phyloP scores from a whole-genome alignment of 2,329 filamentous ascomycete genomes.

The Leptographium radiaticola region DNA sequence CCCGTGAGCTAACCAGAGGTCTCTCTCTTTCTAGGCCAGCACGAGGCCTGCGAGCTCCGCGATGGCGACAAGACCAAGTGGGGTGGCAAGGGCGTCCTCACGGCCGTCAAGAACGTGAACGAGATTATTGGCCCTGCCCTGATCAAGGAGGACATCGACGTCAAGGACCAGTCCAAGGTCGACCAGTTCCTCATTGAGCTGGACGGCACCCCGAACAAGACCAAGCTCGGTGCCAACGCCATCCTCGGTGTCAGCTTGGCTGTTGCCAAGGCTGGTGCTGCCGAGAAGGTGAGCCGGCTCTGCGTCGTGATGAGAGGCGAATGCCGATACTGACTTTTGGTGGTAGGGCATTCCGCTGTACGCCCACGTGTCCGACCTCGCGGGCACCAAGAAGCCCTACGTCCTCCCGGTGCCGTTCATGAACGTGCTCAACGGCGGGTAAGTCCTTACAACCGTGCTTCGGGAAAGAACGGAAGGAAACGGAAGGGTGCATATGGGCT shows the following conservation, averaged over 20 bases:
- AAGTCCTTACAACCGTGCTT: not conserved
- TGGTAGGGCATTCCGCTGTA: slow-evolving; percentile 64
- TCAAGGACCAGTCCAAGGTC: slow-evolving; percentile 73
- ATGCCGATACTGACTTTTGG: not conserved
- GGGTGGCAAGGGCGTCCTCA: slow-evolving; percentile 76
- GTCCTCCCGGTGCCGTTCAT: slow-evolving; percentile 7
- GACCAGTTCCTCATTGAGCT: slow-evolving; percentile 78
- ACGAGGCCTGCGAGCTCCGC: slow-evolving; percentile 84
- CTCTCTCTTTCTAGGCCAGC: slow-evolving; percentile 46
- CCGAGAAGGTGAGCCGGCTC: slow-evolving; percentile 52
- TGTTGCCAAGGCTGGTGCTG: slow-evolving; percentile 77
- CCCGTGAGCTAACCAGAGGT: not conserved
- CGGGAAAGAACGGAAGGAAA: not conserved
- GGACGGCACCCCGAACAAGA: slow-evolving; percentile 77
- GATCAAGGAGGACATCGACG: slow-evolving; percentile 71
- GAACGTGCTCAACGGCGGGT: slow-evolving; percentile 44
- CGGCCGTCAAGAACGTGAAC: slow-evolving; percentile 82
- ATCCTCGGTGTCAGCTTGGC: slow-evolving; percentile 78
- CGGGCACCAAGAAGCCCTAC: slow-evolving; percentile 41
- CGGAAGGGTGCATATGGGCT: too few species aligned
- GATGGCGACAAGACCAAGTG: slow-evolving; percentile 81
- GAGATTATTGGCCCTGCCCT: slow-evolving; percentile 63
- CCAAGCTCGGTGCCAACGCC: slow-evolving; percentile 76
- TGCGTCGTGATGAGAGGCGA: not conserved
- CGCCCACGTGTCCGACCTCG: slow-evolving; percentile 75